Base-by-base conservation (phyloP, 306 rosid species). In the Abrus precatorius region DNA sequence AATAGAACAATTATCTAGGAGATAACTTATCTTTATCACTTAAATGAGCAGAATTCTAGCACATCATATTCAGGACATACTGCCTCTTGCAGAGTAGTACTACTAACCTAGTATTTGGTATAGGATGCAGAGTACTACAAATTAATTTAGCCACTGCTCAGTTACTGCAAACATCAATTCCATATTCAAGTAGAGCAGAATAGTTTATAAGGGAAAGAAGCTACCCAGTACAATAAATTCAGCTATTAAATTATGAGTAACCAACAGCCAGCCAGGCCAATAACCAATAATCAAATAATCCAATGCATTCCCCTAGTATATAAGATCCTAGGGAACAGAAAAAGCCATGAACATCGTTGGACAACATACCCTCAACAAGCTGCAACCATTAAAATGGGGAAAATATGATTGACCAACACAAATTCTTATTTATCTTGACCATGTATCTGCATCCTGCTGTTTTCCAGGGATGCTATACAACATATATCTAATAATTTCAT, bases 21-120 rank as follows among this genome's bases (percentile, higher is more conserved):
- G 33, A 56, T 32, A 10, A 1, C 3, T 44, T 68, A 30, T 60
- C 81, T 34, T 36, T 14, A 45, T 33, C 30, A 38, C 43, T 48
- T 64, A 69, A 68, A 69, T 74, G 27, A 79, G n/a, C 33, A 49
- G 20, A 73, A 79, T 5, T 68, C 67, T 3, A 45, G 34, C 13
- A 34, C 41, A 64, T 13, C 32, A 43, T 69, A 72, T 60, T 43
- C 67, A 61, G 43, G 55, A 76, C 7, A 32, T 50, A n/a, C 40
- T 28, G 9, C 59, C 49, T 69, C 5, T 59, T 44, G 56, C 1
- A 47, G 11, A 59, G 47, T 4, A 34, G 20, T 20, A 2, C 1
- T 3, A 34, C 32, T 3, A 9, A 20, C 33, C 13, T 30, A 3
- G 52, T 9, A 34, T 62, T 33, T 29, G 40, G 62, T 28, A 64